phyloP scores from a whole-genome alignment of 2,329 filamentous ascomycete species.

The Aspergillus texensis region DNA sequence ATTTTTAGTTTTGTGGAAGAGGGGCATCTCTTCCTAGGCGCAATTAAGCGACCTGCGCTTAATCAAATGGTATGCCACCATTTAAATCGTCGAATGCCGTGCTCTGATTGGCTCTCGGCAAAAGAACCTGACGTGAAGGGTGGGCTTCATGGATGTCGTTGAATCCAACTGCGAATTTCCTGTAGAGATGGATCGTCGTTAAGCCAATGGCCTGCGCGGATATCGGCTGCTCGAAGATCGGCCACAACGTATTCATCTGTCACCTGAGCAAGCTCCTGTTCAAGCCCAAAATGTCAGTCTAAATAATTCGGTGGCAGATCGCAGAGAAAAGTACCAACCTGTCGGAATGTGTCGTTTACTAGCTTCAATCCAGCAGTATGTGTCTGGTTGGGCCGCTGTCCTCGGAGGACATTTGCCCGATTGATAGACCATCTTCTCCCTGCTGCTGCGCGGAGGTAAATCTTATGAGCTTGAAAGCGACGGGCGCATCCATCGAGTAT shows the following conservation, averaged over 20 bases:
- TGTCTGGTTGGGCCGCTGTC: constrained; percentile 50
- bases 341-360: constrained; percentile 51
- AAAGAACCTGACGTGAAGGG: background rate
- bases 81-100: constrained; percentile 12
- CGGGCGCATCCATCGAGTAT: constrained; percentile 63
- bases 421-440: constrained; percentile 62
- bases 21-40: constrained; percentile 8
- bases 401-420: constrained; percentile 54
- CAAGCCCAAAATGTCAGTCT: background rate
- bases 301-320: background rate
- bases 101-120: background rate
- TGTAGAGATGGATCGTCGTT: constrained; percentile 61
- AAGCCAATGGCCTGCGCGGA: constrained; percentile 62
- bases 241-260: constrained; percentile 60
- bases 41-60: constrained; percentile 22
- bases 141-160: constrained; percentile 34
- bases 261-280: constrained; percentile 59
- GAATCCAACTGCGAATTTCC: constrained; percentile 52
- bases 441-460: constrained; percentile 61
- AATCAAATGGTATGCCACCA: constrained; percentile 14
- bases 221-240: constrained; percentile 58
- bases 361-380: constrained; percentile 54
- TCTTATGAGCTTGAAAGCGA: constrained; percentile 63
- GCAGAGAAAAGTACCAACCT: constrained; percentile 42
- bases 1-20: background rate